These are phyloP conservation scores for Dunaliella sp. DNA, from an alignment of 139 green algal genomes.

Conservation along the genomic window DNA sequence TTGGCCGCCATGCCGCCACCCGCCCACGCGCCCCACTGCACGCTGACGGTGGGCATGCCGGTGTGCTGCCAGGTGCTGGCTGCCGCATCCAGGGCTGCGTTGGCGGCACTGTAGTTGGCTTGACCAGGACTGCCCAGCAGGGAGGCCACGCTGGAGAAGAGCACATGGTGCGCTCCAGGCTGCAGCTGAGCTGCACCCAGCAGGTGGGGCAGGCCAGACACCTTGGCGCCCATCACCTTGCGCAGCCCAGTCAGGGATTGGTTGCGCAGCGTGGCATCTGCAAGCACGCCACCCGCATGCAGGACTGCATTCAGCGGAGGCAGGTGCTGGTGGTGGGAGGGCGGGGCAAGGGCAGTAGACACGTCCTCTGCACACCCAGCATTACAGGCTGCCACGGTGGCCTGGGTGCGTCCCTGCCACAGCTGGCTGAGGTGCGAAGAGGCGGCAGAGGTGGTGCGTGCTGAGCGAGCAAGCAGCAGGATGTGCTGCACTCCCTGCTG, in stretches of 20 bases:
- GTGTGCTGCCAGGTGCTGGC: not conserved
- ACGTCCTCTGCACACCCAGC: constrained; percentile 52
- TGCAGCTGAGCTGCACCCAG: not conserved
- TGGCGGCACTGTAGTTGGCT: constrained; percentile 75
- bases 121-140: constrained; percentile 74
- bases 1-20: constrained; percentile 60
- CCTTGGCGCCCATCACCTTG: constrained; percentile 50
- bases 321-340: constrained; percentile 20
- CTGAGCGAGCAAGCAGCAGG: constrained; percentile 53
- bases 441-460: constrained; percentile 10
- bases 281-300: constrained; percentile 74
- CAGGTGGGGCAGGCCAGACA: not conserved
- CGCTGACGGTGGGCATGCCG: constrained; percentile 46
- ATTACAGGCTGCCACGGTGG: constrained; percentile 16
- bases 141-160: constrained; percentile 67
- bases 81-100: constrained; percentile 58
- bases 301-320: constrained; percentile 36
- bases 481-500: constrained; percentile 31
- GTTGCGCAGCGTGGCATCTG: constrained; percentile 64
- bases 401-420: constrained; percentile 12
- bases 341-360: constrained; percentile 60
- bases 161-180: constrained; percentile 17
- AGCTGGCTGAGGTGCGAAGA: not conserved
- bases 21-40: constrained; percentile 85
- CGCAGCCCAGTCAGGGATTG: constrained; percentile 47